Evolutionary conservation across 768 basidiomycete genomes (phyloP), one percentile per base, ranked within the genome.

Genomic region (Suillus paluster): DNA sequence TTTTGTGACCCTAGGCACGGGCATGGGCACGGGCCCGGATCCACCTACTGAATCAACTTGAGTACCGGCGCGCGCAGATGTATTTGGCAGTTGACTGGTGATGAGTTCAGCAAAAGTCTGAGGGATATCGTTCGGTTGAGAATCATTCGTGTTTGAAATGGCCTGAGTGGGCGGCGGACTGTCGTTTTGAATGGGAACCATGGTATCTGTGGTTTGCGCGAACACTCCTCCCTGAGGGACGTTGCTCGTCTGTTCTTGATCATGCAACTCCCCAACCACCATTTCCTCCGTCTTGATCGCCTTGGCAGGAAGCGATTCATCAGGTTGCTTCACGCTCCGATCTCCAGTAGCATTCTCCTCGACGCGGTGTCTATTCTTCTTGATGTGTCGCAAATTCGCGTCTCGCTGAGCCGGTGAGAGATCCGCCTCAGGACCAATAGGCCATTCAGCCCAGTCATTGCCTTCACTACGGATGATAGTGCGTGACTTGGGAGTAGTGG

Each of bases 311-410:
- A 36, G n/a, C 21, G 19, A 25, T 8, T 60, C 38, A n/a, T 42
- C 55, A 11, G 33, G 21, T 44, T 19, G 64, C 15, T 67, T 70
- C 23, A 63, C 73, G 50, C 71, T 76, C 41, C 74, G 69, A 42
- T 75, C 71, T 17, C 71, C 73, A 38, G 65, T 52, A 23, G 69
- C 67, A 30, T 59, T 74, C 57, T 70, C 70, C 53, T 74, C 73
- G n/a, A 64, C 45, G 27, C 65, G 71, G 23, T 65, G 54, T 19
- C 71, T 73, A 48, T 63, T 63, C 21, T 62, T 66, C 34, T 70
- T 76, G 54, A 74, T 58, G 60, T 74, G 73, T 44, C 73, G 75
- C 39, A 74, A 71, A 58, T 74, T 74, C 1, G 69, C 71, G 4
- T 63, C 73, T 45, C 52, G 68, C 30, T 75, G 69, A 33, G 71